Conservation (phyloP, 805 yeast genomes). For the Lipomyces sp. region DNA sequence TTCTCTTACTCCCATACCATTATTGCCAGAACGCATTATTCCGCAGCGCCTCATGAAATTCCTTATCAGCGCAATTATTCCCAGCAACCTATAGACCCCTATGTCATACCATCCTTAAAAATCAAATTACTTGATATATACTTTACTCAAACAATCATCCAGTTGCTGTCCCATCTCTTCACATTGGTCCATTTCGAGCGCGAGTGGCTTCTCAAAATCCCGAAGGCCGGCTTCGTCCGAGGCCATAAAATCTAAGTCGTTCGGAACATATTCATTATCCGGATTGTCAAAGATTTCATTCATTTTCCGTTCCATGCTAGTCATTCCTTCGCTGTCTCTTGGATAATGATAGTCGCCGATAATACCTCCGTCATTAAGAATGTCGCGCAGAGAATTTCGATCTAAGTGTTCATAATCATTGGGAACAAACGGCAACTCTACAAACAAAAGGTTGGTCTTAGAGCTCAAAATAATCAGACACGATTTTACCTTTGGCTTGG, state of each 20-base stretch:
- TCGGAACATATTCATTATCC: background rate
- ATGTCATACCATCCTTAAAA: too few relatives aligned
- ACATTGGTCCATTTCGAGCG: background rate
- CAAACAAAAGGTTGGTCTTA: background rate
- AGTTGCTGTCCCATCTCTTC: background rate
- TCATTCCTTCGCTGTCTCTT: conserved; percentile 14
- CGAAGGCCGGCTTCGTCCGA: conserved; percentile 2
- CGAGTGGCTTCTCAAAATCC: conserved; percentile 8
- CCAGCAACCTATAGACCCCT: too few relatives aligned
- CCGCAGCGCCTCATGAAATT: too few relatives aligned
- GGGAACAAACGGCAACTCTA: conserved; percentile 32
- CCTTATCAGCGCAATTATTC: too few relatives aligned
- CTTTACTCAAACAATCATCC: background rate
- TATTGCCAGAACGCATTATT: too few relatives aligned
- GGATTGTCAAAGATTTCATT: background rate
- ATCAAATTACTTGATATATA: background rate
- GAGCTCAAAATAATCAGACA: background rate
- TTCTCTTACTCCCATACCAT: background rate
- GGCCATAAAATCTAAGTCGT: background rate
- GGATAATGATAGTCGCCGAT: conserved; percentile 22
- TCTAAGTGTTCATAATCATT: conserved; percentile 33
- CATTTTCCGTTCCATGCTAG: conserved; percentile 16
- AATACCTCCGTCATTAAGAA: conserved; percentile 7
- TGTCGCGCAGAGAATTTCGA: conserved; percentile 10
- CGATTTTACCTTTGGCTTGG: conserved; percentile 17